These are phyloP conservation scores for Lentinula sp. DNA, from an alignment of 768 basidiomycete genomes.

Conservation along the genomic window DNA sequence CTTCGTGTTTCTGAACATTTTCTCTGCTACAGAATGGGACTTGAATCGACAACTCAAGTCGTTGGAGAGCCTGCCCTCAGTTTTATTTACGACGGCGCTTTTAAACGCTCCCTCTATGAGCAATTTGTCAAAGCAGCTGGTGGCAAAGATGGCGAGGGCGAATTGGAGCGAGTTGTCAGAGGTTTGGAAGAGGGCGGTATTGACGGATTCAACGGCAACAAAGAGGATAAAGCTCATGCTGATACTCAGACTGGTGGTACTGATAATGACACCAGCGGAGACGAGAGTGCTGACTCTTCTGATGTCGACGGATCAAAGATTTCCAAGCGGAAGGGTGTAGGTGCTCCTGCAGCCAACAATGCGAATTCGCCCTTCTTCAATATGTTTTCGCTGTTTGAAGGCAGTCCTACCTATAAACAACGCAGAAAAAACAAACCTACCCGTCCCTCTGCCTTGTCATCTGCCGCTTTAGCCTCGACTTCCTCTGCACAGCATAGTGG, in stretches of 20 bases:
- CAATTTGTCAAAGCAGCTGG: constrained; percentile 48
- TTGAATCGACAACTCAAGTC: constrained; percentile 74
- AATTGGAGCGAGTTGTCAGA: constrained; percentile 24
- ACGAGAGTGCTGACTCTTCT: constrained; percentile 3
- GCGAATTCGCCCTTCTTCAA: constrained; percentile 43
- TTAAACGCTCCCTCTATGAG: constrained; percentile 57
- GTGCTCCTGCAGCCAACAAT: constrained; percentile 3
- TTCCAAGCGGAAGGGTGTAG: not conserved
- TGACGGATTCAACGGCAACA: not conserved
- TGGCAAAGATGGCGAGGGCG: constrained; percentile 26
- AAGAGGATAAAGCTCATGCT: not conserved
- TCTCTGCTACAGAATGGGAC: constrained; percentile 42
- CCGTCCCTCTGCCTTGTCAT: constrained; percentile 18
- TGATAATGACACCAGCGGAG: constrained; percentile 3
- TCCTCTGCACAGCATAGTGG: not conserved
- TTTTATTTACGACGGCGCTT: constrained; percentile 56
- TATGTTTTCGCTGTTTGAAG: constrained; percentile 74
- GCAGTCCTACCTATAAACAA: constrained; percentile 85
- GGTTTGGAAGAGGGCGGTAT: constrained; percentile 16
- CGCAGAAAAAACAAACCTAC: constrained; percentile 64
- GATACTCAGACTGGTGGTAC: not conserved
- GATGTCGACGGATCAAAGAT: not conserved
- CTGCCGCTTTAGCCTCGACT: constrained; percentile 14
- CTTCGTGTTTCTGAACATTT: not conserved
- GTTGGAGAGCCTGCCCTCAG: constrained; percentile 61